phyloP scores from a whole-genome alignment of 2,329 filamentous ascomycete genomes.

The Erysiphe neolycopersici region DNA sequence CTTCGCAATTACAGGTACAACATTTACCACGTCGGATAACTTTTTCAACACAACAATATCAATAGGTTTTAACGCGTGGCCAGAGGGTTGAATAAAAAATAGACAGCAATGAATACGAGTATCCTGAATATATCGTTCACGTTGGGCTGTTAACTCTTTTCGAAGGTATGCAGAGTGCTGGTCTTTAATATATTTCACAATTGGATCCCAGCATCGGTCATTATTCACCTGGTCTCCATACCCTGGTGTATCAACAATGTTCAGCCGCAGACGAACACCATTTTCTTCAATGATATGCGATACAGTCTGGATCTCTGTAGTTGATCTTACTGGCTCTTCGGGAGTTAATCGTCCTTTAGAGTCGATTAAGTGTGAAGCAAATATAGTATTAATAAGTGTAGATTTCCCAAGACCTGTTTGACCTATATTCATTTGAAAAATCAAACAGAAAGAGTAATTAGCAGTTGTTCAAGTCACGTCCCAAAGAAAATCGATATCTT shows the following conservation, averaged over 20 bases:
- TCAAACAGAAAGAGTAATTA: not conserved
- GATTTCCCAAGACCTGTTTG: conserved; percentile 98
- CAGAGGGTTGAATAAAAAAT: conserved; percentile 98
- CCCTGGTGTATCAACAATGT: conserved; percentile 96
- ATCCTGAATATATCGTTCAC: conserved; percentile 97
- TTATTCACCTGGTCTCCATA: conserved; percentile 99
- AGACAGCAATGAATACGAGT: conserved; percentile 98
- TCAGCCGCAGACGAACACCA: conserved; percentile 83
- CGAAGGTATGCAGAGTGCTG: conserved; percentile 97
- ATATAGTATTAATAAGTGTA: conserved; percentile 98
- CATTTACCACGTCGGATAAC: conserved; percentile 95
- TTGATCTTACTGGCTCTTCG: conserved; percentile 78
- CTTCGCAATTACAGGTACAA: conserved; percentile 97
- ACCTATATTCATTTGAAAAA: conserved; percentile 24
- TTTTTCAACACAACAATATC: conserved; percentile 99
- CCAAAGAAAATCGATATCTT: not conserved
- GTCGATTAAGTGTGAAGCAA: conserved; percentile 96
- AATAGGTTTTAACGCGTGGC: conserved; percentile 94
- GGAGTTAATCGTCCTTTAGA: conserved; percentile 87
- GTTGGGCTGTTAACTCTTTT: conserved; percentile 97
- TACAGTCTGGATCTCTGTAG: conserved; percentile 92
- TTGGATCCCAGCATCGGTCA: conserved; percentile 99
- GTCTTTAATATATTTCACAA: conserved; percentile 99
- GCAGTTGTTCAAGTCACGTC: not conserved
- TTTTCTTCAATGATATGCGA: conserved; percentile 99